Percentiles rank a stretch among this genome's conserved stretches.
phyloP scores from a whole-genome alignment of 331 rosid species.

The Malus hybrid region DNA sequence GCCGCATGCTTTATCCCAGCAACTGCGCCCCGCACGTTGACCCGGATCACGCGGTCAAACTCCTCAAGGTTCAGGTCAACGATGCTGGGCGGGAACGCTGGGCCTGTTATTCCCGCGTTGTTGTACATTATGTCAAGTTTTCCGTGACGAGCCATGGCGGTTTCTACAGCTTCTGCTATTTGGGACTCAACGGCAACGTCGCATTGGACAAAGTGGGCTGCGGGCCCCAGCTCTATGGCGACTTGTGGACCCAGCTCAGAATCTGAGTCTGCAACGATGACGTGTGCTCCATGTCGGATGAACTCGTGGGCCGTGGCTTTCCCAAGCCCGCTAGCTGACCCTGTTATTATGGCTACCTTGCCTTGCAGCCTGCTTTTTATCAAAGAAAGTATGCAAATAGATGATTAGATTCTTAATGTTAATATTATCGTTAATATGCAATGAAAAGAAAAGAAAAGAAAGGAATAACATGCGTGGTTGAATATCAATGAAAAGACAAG shows the following conservation, averaged over 20 bases:
- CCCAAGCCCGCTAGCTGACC: slow-evolving; percentile 87
- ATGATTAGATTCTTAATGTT: background rate
- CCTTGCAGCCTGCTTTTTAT: slow-evolving; percentile 52
- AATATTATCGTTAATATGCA: background rate
- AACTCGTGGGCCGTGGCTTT: slow-evolving; percentile 77
- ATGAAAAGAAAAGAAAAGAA: background rate
- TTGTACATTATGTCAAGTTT: slow-evolving; percentile 78
- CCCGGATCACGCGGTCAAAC: slow-evolving; percentile 58
- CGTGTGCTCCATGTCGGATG: slow-evolving; percentile 70
- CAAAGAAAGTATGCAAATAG: background rate
- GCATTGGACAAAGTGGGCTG: slow-evolving; percentile 47
- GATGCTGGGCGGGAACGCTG: slow-evolving; percentile 54
- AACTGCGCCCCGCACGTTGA: slow-evolving; percentile 55
- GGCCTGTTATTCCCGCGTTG: slow-evolving; percentile 80
- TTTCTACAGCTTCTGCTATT: slow-evolving; percentile 42
- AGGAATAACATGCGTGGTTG: background rate
- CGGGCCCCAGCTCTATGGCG: slow-evolving; percentile 47
- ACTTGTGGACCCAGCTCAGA: slow-evolving; percentile 40
- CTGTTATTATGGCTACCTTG: slow-evolving; percentile 80
- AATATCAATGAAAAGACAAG: background rate
- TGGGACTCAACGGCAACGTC: slow-evolving; percentile 59
- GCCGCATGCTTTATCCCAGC: slow-evolving; percentile 90
- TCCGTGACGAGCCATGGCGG: slow-evolving; percentile 46
- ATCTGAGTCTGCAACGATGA: slow-evolving; percentile 58
- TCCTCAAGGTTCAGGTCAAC: slow-evolving; percentile 48